These are phyloP conservation scores for Gynostemma pentaphyllum DNA, from an alignment of 306 rosid genomes.

Conservation along the genomic window DNA sequence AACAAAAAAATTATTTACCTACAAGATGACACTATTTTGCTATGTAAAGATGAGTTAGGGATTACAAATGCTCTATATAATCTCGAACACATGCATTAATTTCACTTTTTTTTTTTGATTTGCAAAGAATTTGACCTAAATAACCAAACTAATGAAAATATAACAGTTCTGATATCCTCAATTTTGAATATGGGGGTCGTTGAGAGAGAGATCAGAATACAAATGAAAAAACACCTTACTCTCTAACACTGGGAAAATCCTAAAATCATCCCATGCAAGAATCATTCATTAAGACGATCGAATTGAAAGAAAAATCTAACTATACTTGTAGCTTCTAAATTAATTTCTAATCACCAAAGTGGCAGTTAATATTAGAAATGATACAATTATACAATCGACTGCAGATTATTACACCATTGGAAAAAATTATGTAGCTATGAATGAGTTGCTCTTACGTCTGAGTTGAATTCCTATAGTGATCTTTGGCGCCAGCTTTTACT, in stretches of 20 bases:
- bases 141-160: neutral
- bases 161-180: neutral
- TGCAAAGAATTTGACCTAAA: too few relatives aligned
- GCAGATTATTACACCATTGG: neutral
- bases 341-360: neutral
- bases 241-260: neutral
- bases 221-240: neutral
- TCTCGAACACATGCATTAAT: too few relatives aligned
- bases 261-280: neutral
- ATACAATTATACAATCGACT: neutral
- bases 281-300: too few relatives aligned
- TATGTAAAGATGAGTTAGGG: too few relatives aligned
- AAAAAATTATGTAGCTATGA: constrained; percentile 1
- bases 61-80: too few relatives aligned
- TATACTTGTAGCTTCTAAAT: neutral
- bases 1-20: too few relatives aligned
- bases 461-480: constrained; percentile 22
- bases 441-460: neutral
- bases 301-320: neutral
- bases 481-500: constrained; percentile 34
- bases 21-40: too few relatives aligned
- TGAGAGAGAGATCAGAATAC: too few relatives aligned
- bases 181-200: too few relatives aligned
- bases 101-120: too few relatives aligned
- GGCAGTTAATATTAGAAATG: neutral